Evolutionary conservation across 305 asterid species (phyloP).

Genomic region (Solanum aculeatissimum): DNA sequence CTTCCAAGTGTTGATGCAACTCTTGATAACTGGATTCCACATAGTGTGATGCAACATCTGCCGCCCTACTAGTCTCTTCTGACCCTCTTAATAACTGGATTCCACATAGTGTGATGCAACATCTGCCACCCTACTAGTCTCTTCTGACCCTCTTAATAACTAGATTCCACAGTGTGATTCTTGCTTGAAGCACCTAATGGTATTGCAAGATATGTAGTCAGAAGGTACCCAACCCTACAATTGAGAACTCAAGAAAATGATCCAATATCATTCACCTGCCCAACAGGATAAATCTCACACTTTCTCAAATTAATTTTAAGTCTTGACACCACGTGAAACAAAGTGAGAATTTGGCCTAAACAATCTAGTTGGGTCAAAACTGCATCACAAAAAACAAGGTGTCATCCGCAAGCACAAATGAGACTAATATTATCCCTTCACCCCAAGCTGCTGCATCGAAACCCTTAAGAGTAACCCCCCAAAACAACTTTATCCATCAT

Average conservation of each 20-base stretch:
- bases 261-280: too few relatives aligned
- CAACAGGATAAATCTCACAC: too few relatives aligned
- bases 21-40: neutral
- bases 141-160: neutral
- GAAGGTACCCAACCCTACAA: neutral
- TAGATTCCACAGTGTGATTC: neutral
- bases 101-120: neutral
- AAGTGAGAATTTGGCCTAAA: too few relatives aligned
- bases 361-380: too few relatives aligned
- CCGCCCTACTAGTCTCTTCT: neutral
- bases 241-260: neutral
- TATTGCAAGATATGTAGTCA: neutral
- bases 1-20: neutral
- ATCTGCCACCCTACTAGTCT: neutral
- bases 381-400: too few relatives aligned
- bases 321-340: too few relatives aligned
- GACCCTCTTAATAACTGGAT: neutral
- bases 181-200: neutral
- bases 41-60: neutral
- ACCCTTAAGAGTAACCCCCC: too few relatives aligned
- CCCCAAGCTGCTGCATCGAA: too few relatives aligned
- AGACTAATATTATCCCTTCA: too few relatives aligned
- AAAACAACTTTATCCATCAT: too few relatives aligned
- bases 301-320: too few relatives aligned
- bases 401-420: too few relatives aligned